These are phyloP conservation scores for Penicillium capsulatum DNA, from an alignment of 2,329 filamentous ascomycete species.

Conservation along the genomic window DNA sequence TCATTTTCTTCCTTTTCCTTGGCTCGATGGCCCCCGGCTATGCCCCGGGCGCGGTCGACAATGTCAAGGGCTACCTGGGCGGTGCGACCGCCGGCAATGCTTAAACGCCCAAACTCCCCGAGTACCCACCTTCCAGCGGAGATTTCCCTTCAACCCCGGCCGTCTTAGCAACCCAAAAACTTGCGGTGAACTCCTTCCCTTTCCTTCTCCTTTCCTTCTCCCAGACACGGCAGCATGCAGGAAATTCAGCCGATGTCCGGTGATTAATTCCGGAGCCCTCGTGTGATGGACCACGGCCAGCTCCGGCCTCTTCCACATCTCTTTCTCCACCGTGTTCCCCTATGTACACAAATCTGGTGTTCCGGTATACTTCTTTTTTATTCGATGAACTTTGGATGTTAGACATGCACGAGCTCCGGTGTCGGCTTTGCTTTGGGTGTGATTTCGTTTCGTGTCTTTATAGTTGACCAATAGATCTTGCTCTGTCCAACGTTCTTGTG, in stretches of 20 bases:
- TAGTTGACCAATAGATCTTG: constrained; percentile 23
- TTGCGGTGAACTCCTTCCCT: neutral
- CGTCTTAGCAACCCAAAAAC: neutral
- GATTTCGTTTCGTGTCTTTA: constrained; percentile 15
- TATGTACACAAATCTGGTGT: constrained; percentile 12
- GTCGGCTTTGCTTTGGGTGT: constrained; percentile 20
- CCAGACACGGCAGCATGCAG: constrained; percentile 33
- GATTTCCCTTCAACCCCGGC: no score
- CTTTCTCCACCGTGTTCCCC: constrained; percentile 13
- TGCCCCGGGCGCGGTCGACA: constrained; percentile 33
- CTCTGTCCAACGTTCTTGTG: constrained; percentile 2
- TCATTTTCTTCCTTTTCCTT: constrained; percentile 68
- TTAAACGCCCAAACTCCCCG: no score
- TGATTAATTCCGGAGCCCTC: constrained; percentile 15
- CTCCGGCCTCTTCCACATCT: constrained; percentile 13
- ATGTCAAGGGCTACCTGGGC: constrained; percentile 36
- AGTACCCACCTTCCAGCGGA: no score
- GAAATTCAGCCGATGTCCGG: constrained; percentile 30
- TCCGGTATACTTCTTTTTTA: constrained; percentile 10
- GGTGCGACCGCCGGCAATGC: constrained; percentile 30
- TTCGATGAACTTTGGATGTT: constrained; percentile 22
- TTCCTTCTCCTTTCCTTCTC: constrained; percentile 5
- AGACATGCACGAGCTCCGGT: constrained; percentile 26
- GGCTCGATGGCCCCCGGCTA: constrained; percentile 56
- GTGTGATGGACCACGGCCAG: constrained; percentile 7